Evolutionary conservation across 2,329 filamentous ascomycete genomes (phyloP), one percentile per base, ranked within the genome.

Genomic region (Alternaria gansuensis): DNA sequence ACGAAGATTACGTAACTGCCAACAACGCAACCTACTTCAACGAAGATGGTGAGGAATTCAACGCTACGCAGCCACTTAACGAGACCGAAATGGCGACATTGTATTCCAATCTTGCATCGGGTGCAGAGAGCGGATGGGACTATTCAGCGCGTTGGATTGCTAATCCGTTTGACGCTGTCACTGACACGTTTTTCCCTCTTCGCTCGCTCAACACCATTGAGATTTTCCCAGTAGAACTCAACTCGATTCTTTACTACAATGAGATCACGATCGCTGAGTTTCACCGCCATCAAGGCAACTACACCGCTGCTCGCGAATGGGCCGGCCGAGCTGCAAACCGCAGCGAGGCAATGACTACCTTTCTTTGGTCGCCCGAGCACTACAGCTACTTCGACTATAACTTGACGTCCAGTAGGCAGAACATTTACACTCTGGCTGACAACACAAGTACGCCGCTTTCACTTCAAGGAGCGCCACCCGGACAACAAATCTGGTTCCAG

Each of bases 351-450:
- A 90, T 90, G 83, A 83, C 84, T 46, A 79, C 81, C 0, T 74
- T 90, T 44, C 80, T 90, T 75, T 90, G 88, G 88, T 89, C 89
- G 73, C 77, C 82, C 29, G 86, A 84, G 6, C 81, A 86, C 60
- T 84, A 79, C 74, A 83, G 82, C 74, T 90, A 89, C 79, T 90
- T 90, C 68, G 88, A 90, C 80, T 90, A 85, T 79, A 90, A 90
- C 77, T 61, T 87, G 29, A 90, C 87, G 0, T 85, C 85, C 0
- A 76, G 73, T 9, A 74, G 80, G 1, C 87, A 88, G 60, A 82
- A 86, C 63, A 75, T 85, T 33, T 89, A 83, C 67, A 77, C 85
- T 13, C 74, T 81, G 1, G 77, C 78, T 8, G 61, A 77, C 4
- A 68, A 76, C 33, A 82, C 84, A 33, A 79, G 70, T n/a, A 71